Evolutionary conservation across 768 basidiomycete species (phyloP).

Genomic region (Strobilomyces echinocephalus): DNA sequence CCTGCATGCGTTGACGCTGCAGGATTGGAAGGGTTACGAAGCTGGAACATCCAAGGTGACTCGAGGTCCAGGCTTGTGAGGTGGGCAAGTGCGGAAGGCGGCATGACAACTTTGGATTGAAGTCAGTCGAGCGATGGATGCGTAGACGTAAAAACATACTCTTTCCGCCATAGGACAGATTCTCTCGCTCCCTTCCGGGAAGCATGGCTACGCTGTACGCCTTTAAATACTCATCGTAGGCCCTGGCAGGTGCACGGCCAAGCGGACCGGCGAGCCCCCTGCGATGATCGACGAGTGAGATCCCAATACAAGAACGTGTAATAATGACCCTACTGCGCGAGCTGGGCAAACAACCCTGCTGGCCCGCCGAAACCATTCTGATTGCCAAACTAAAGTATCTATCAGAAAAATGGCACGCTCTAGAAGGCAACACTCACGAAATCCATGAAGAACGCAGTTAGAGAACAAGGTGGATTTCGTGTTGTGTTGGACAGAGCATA

Average conservation of each 20-base stretch:
- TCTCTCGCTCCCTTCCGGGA: constrained; percentile 77
- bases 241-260: constrained; percentile 54
- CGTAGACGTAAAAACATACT: constrained; percentile 50
- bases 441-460: constrained; percentile 33
- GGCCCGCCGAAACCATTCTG: constrained; percentile 40
- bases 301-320: neutral
- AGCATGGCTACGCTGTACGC: constrained; percentile 96
- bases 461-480: constrained; percentile 13
- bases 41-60: constrained; percentile 92
- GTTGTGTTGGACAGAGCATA: constrained; percentile 12
- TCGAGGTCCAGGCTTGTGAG: constrained; percentile 85
- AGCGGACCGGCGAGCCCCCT: constrained; percentile 55
- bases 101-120: constrained; percentile 79
- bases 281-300: constrained; percentile 18
- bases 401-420: constrained; percentile 1
- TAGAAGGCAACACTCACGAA: constrained; percentile 28
- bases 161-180: constrained; percentile 96
- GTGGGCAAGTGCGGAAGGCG: constrained; percentile 87
- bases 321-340: constrained; percentile 50
- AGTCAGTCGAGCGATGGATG: constrained; percentile 6
- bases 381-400: constrained; percentile 32
- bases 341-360: constrained; percentile 58
- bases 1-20: constrained; percentile 91
- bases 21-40: constrained; percentile 82
- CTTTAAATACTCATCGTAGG: constrained; percentile 90